Evolutionary conservation across 768 basidiomycete genomes (phyloP).

Genomic region (Suillus cothurnatus): DNA sequence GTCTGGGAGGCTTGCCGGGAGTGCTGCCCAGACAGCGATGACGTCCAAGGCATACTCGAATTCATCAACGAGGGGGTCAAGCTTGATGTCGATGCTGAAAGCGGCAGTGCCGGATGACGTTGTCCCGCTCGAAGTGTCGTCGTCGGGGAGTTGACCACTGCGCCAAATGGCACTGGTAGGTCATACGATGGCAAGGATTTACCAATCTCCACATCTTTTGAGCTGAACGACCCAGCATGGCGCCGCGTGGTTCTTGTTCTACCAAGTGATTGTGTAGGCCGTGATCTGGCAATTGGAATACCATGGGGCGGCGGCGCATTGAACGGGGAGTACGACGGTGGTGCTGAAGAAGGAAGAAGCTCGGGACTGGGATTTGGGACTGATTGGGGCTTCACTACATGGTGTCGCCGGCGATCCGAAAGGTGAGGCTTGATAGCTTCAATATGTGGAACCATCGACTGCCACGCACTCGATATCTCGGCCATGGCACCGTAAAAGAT

Average conservation of each 20-base stretch:
- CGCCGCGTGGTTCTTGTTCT: constrained; percentile 65
- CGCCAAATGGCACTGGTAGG: constrained; percentile 26
- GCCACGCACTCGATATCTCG: constrained; percentile 89
- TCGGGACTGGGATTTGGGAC: constrained; percentile 30
- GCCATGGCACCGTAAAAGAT: constrained; percentile 88
- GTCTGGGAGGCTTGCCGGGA: constrained; percentile 47
- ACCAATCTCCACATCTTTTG: constrained; percentile 88
- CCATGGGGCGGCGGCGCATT: constrained; percentile 23
- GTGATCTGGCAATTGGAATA: constrained; percentile 32
- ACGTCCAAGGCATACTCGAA: constrained; percentile 13
- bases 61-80: constrained; percentile 16
- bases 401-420: constrained; percentile 43
- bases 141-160: constrained; percentile 33
- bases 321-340: constrained; percentile 28
- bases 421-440: constrained; percentile 70
- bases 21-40: constrained; percentile 29
- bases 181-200: constrained; percentile 75
- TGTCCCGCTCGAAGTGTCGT: constrained; percentile 51
- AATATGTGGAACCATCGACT: constrained; percentile 68
- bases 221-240: constrained; percentile 95
- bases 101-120: constrained; percentile 45
- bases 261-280: constrained; percentile 30
- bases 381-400: constrained; percentile 32
- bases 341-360: constrained; percentile 29
- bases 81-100: constrained; percentile 27